Conservation (phyloP, 441 rosid species). For the Biscutella laevigata region DNA sequence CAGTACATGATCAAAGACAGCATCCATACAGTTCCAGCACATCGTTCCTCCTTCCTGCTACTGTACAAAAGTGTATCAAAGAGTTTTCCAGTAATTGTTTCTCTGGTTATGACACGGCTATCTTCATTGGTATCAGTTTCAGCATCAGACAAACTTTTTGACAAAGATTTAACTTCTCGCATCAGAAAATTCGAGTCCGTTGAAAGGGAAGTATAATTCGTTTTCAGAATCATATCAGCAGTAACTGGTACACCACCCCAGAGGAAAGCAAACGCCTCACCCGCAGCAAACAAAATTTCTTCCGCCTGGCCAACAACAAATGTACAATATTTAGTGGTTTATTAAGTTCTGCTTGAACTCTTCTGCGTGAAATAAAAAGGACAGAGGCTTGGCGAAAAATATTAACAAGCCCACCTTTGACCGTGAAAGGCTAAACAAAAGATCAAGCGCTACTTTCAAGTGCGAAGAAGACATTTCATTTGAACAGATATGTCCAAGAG, state of each 20-base stretch:
- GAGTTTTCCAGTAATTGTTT: slow-evolving; percentile 61
- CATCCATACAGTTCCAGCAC: slow-evolving; percentile 97
- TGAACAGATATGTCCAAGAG: slow-evolving; percentile 82
- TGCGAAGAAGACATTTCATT: slow-evolving; percentile 63
- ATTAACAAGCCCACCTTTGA: slow-evolving; percentile 56
- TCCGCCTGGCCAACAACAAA: slow-evolving; percentile 63
- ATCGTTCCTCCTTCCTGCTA: slow-evolving; percentile 91
- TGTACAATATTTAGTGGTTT: background rate
- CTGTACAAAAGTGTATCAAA: slow-evolving; percentile 83
- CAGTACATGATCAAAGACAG: slow-evolving; percentile 87
- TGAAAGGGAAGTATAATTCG: slow-evolving; percentile 84
- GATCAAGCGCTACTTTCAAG: slow-evolving; percentile 63
- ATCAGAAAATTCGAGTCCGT: slow-evolving; percentile 77
- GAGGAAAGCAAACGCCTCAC: slow-evolving; percentile 88
- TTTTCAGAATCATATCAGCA: slow-evolving; percentile 80
- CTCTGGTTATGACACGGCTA: slow-evolving; percentile 47
- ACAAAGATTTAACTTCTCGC: slow-evolving; percentile 58
- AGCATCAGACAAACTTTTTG: slow-evolving; percentile 18
- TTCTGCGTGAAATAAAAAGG: background rate
- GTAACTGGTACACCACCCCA: slow-evolving; percentile 96
- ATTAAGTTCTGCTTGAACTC: slow-evolving; percentile 3
- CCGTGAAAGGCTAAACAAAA: slow-evolving; percentile 76
- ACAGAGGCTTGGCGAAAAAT: background rate
- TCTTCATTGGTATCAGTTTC: slow-evolving; percentile 43
- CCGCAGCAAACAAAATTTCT: slow-evolving; percentile 92